Evolutionary conservation across 2,329 filamentous ascomycete species (phyloP), one percentile per base, ranked within the genome.

Genomic region (Fusarium xylarioides): DNA sequence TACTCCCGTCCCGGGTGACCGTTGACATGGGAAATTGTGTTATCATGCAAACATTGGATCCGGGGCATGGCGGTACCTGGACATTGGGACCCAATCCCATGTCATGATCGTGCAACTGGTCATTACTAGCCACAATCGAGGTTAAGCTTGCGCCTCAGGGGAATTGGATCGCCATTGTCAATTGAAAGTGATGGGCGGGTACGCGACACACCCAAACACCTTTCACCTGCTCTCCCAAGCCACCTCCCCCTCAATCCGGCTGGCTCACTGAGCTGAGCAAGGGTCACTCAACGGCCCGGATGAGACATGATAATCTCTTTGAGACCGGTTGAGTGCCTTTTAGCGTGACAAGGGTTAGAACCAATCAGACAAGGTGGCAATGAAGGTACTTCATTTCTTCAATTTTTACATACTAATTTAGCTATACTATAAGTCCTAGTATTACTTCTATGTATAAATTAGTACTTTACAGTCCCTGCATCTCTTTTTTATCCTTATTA

Each of bases 71-170:
- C 50, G 66, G 46, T 43, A 47, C 53, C 46, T 40, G 60, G 43
- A 28, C 37, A 32, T 21, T 34, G 28, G 44, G 46, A 57, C 47
- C 11, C 32, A 68, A 46, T 47, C 18, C 38, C 35, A 54, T 58
- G 74, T 64, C 59, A 58, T 53, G 53, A 63, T 66, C 32, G 58
- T 70, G 59, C 57, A 70, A 71, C 47, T 66, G 57, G 44, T 53
- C 52, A 54, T 70, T 62, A 74, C 70, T 70, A 76, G 75, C 75
- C 75, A 77, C 75, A 77, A 63, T 73, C 65, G 61, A 74, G 37
- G 64, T 40, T 28, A 28, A 76, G 63, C 71, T 71, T 64, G 66
- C 71, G 71, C 75, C 73, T 70, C 71, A 74, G 59, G 64, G 63
- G 64, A 65, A 65, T n/a, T 34, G 30, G 46, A 46, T 58, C 38